Percentiles rank a stretch among this genome's conserved stretches.
phyloP scores from a whole-genome alignment of 1,284 basidiomycete species.

The Ceratobasidium sp. region DNA sequence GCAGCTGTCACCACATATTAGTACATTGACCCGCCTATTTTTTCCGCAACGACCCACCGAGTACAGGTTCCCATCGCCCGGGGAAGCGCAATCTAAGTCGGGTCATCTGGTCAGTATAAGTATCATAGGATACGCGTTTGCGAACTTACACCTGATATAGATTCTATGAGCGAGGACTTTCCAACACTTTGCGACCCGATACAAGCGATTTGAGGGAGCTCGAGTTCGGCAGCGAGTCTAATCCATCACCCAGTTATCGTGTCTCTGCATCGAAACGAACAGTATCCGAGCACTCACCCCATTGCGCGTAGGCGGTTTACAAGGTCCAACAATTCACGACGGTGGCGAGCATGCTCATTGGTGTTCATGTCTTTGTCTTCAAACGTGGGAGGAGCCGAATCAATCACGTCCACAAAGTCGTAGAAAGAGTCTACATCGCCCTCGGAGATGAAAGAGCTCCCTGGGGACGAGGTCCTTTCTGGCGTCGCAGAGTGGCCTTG shows the following conservation, averaged over 20 bases:
- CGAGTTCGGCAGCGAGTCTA: conserved; percentile 59
- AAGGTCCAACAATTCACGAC: conserved; percentile 38
- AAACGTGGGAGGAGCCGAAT: background rate
- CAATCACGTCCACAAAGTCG: conserved; percentile 25
- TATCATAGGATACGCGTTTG: background rate
- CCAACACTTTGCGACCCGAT: conserved; percentile 71
- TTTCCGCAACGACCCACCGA: conserved; percentile 37
- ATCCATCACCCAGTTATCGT: background rate
- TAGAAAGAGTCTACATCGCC: conserved; percentile 13
- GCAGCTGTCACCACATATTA: conserved; percentile 41
- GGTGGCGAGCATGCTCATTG: conserved; percentile 35
- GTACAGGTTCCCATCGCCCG: conserved; percentile 51
- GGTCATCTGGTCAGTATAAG: background rate
- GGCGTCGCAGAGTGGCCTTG: no score
- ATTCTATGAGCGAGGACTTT: conserved; percentile 65
- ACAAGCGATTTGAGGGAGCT: conserved; percentile 67
- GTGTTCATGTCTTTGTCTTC: conserved; percentile 38
- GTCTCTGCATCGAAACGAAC: background rate
- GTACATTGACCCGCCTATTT: background rate
- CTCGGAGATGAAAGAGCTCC: background rate
- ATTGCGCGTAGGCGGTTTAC: conserved; percentile 30
- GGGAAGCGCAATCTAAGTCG: conserved; percentile 49
- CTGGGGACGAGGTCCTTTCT: background rate
- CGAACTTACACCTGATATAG: conserved; percentile 50
- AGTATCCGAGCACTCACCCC: conserved; percentile 3